Evolutionary conservation across 805 yeast species (phyloP), one percentile per base, ranked within the genome.

Genomic region (Priceomyces fermenticarens): DNA sequence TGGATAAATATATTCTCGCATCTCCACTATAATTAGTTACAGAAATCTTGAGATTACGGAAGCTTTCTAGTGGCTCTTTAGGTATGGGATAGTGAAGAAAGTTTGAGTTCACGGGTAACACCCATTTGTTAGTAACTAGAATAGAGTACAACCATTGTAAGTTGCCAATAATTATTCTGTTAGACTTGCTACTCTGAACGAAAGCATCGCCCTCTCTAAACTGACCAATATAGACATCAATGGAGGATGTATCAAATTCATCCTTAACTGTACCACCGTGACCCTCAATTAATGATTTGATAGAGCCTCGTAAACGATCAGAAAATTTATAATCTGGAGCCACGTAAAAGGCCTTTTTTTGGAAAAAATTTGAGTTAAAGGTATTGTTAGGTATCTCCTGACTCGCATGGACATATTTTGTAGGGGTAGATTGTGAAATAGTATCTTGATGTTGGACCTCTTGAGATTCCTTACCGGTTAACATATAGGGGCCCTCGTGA

Each of bases 11-110:
- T 30, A 69, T 65, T 32, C 99, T 66, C 1, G 95, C 85, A 54
- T 85, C 93, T 0, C 97, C 97, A 15, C 85, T 77, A 55, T 86
- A 89, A 52, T 88, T 88, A 0, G 97, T 83, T 3, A 87, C 76
- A 8, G 88, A 73, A 9, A 88, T 75, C 3, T 71, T 64, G 30
- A 80, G 58, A n/a, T 75, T 71, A 11, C 65, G 63, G 69, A 85
- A 77, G 4, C 72, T 79, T 1, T 75, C 67, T 2, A 88, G 50
- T 0, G 80, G 80, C 1, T 58, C 66, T 15, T 59, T 56, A 4
- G 80, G 82, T 3, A 72, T 67, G 0, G 98, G 98, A 53, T 81
- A 80, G 52, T 85, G 89, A 4, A 88, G 70, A 12, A 90, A 58
- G 46, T 76, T 76, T 7, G 71, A 62, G 29, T 59, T 60, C 1